Evolutionary conservation across 2,329 filamentous ascomycete species (phyloP).

Genomic region (Ceratocystis alfenasii): DNA sequence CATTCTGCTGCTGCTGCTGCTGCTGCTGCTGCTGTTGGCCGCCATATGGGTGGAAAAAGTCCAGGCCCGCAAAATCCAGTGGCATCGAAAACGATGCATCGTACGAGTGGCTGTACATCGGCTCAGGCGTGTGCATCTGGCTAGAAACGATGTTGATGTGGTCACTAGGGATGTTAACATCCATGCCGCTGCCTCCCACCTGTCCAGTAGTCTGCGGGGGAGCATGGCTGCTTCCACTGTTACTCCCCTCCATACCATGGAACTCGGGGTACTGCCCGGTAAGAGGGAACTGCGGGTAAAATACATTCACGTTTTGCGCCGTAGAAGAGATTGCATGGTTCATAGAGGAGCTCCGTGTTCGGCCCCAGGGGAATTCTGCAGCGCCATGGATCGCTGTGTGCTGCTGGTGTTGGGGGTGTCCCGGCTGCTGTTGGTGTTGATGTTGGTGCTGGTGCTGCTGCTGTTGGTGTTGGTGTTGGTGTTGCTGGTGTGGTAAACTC

Average conservation of each 20-base stretch:
- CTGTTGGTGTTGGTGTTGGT: too few species aligned
- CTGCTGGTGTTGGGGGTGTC: too few species aligned
- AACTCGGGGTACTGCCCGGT: conserved; percentile 3
- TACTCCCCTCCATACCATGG: not conserved
- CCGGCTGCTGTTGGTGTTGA: too few species aligned
- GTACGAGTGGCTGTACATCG: not conserved
- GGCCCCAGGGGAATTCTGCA: not conserved
- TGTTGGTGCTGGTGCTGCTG: too few species aligned
- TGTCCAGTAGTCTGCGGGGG: not conserved
- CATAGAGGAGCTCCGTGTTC: not conserved
- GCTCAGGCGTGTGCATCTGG: not conserved
- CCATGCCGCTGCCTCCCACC: not conserved
- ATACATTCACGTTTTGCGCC: not conserved
- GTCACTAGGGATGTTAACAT: not conserved
- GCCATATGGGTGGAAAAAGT: not conserved
- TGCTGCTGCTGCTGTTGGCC: not conserved
- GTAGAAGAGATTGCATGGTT: not conserved
- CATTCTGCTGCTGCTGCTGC: not conserved
- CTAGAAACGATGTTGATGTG: not conserved
- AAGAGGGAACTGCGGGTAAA: conserved; percentile 1
- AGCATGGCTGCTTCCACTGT: not conserved
- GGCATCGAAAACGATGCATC: not conserved
- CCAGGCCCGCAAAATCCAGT: not conserved
- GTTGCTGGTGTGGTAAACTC: not conserved
- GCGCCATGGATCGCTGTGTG: too few species aligned